Evolutionary conservation across 768 basidiomycete species (phyloP).

Genomic region (Arthromyces matolae): DNA sequence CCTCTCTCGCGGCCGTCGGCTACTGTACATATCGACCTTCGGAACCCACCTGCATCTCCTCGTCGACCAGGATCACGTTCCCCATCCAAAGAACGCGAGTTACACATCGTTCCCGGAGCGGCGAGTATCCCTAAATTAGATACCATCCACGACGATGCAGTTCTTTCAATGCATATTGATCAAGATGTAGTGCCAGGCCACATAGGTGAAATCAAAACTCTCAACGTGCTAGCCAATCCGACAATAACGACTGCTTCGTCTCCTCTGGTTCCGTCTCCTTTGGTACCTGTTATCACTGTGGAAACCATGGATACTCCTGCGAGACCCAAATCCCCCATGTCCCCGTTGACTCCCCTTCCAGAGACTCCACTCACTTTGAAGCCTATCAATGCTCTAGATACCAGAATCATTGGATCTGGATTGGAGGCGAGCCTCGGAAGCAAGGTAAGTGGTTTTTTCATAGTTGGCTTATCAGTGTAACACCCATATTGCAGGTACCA

Average conservation of each 20-base stretch:
- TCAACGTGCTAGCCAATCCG: no score
- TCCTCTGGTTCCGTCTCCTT: not conserved
- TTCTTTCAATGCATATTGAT: constrained; percentile 22
- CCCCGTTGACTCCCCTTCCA: constrained; percentile 50
- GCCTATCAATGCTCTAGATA: constrained; percentile 12
- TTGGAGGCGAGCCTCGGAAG: constrained; percentile 21
- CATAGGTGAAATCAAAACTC: no score
- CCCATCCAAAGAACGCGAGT: constrained; percentile 38
- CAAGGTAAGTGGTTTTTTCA: constrained; percentile 19
- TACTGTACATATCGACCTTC: constrained; percentile 38
- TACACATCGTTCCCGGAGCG: constrained; percentile 25
- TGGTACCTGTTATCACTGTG: constrained; percentile 6
- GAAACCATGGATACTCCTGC: constrained; percentile 23
- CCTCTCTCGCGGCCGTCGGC: constrained; percentile 21
- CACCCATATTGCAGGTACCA: not conserved
- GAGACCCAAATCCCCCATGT: constrained; percentile 24
- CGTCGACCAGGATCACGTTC: constrained; percentile 38
- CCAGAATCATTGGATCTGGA: constrained; percentile 20
- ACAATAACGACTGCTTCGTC: no score
- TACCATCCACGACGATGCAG: constrained; percentile 20
- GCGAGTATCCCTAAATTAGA: constrained; percentile 11
- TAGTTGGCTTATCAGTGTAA: not conserved
- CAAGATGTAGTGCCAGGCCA: no score
- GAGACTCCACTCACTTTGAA: constrained; percentile 38
- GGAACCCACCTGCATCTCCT: constrained; percentile 40